Percentiles rank a stretch among this genome's conserved stretches.
Evolutionary conservation across 495 filamentous ascomycete species (phyloP).

Genomic region (Penicillium coffeae): DNA sequence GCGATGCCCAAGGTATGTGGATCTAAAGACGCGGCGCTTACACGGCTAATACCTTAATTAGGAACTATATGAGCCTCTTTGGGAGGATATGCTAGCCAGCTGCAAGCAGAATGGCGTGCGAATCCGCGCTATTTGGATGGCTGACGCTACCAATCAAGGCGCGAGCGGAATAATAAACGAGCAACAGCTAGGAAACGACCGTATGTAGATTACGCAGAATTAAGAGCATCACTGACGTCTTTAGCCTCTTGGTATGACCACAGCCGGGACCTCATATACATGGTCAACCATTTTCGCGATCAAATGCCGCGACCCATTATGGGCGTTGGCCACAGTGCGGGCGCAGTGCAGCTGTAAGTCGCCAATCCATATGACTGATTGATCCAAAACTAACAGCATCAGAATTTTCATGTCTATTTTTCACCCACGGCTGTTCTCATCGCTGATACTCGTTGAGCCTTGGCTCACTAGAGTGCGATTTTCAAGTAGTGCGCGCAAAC

Average conservation of each 20-base stretch:
- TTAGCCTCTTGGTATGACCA: constrained; percentile 64
- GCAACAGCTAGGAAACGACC: constrained; percentile 1
- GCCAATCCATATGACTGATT: background rate
- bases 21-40: background rate
- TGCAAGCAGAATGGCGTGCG: constrained; percentile 44
- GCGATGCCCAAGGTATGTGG: constrained; percentile 63
- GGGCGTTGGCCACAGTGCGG: constrained; percentile 70
- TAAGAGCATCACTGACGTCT: background rate
- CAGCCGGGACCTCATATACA: constrained; percentile 66
- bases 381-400: background rate
- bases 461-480: constrained; percentile 33
- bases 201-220: background rate
- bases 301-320: constrained; percentile 64
- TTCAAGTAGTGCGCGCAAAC: background rate
- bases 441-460: constrained; percentile 66
- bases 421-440: constrained; percentile 62
- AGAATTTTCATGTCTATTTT: constrained; percentile 49
- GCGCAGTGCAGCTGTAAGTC: constrained; percentile 21
- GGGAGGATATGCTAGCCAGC: constrained; percentile 56
- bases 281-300: constrained; percentile 69
- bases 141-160: constrained; percentile 66
- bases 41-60: constrained; percentile 13
- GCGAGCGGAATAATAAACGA: constrained; percentile 18
- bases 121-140: constrained; percentile 69
- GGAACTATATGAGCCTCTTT: constrained; percentile 78